Evolutionary conservation across 257 asterid genomes (phyloP), one percentile per base, ranked within the genome.

Genomic region (Solanum pennellii): DNA sequence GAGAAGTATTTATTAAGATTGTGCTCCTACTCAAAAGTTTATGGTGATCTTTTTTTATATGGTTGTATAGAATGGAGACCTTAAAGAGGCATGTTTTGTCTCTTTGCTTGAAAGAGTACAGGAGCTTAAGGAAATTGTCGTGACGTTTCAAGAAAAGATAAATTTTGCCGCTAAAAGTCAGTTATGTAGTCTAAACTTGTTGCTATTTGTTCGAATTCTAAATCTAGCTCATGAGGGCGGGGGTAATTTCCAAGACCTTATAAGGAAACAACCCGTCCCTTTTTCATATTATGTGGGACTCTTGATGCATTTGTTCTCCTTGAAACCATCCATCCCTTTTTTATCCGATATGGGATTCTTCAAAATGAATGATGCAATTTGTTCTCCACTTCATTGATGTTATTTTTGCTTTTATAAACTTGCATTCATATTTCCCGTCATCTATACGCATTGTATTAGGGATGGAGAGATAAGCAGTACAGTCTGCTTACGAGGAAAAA

Each of bases 121-220:
- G 87, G 98, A 94, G 91, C 97, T 97, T n/a, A 93, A 94, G 89
- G 93, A 97, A 89, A 97, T 93, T 87, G 96, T 98, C 72, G 88
- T 94, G 71, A 92, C 96, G 91, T 93, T 94, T 92, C 98, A 96
- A 93, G 98, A 96, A 88, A 95, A 94, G 86, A 94, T 92, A 83
- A 92, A 91, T 89, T 71, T 91, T 83, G 96, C 95, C 45, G 98
- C 98, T 59, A 94, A 93, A 76, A 94, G 94, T 88, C 98, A 94
- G 96, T 98, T 94, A 89, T 79, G 52, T 23, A 31, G 23, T 39
- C 60, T 84, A 14, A 42, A 44, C 83, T 76, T n/a, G 5, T 41
- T 42, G 42, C 60, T 11, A 42, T 27, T 76, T 76, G 83, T 76
- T 42, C 18, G 37, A n/a, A 42, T 66, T 60, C 6, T 21, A 59